Percentiles rank a stretch among this genome's conserved stretches.
These are phyloP conservation scores for Tagetes erecta DNA, from an alignment of 129 eudicot species.

Conservation along the genomic window DNA sequence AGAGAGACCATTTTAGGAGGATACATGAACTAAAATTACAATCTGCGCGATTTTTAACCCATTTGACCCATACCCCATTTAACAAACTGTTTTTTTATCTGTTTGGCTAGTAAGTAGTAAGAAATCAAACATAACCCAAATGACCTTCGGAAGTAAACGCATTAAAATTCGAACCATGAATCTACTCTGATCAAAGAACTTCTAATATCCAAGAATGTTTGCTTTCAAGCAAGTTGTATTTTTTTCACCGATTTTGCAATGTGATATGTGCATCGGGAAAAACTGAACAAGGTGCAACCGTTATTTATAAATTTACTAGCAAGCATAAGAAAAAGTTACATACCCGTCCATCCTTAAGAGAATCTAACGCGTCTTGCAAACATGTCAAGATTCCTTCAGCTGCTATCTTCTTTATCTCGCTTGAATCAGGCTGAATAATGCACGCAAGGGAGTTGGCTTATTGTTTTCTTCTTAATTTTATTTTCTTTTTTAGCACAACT, in stretches of 20 bases:
- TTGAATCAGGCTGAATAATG: constrained; percentile 61
- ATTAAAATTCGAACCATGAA: neutral
- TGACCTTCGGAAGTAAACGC: neutral
- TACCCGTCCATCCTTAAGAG: constrained; percentile 70
- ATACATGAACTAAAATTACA: neutral
- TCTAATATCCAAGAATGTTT: neutral
- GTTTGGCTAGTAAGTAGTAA: too few species aligned
- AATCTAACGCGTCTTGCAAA: constrained; percentile 77
- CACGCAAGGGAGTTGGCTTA: constrained; percentile 2
- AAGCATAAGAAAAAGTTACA: neutral
- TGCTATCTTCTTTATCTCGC: constrained; percentile 72
- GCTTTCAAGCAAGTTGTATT: neutral
- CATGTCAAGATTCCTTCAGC: constrained; percentile 86
- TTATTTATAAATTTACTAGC: neutral
- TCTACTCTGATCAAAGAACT: neutral
- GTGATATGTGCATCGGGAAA: neutral
- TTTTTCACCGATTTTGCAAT: neutral
- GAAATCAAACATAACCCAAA: neutral
- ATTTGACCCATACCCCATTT: neutral
- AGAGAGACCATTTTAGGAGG: neutral
- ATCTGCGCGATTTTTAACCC: neutral
- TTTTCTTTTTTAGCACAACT: neutral
- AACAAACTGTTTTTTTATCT: neutral
- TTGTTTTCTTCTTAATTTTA: neutral
- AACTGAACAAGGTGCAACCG: neutral